A percentile compares a stretch with the other conserved stretches of the same genome.
Conservation (phyloP, 441 rosid species). For the Sinapis alba region DNA sequence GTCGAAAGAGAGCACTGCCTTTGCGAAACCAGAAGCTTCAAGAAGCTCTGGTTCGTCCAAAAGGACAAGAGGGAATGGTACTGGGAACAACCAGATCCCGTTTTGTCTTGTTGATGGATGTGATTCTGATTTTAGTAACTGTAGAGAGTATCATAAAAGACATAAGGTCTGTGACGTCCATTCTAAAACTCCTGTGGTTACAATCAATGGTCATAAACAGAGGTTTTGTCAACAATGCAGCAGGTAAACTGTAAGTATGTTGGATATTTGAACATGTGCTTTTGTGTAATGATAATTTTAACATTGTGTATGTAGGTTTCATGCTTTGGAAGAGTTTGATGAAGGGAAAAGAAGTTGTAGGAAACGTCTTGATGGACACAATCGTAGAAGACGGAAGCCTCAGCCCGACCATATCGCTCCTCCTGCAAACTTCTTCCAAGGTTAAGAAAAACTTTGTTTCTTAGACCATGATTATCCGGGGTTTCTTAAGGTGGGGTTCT, state of each 20-base stretch:
- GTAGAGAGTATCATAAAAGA: constrained; percentile 82
- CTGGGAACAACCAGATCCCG: constrained; percentile 47
- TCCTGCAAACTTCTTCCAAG: constrained; percentile 43
- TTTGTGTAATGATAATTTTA: background rate
- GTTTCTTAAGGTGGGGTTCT: too few relatives aligned
- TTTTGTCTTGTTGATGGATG: constrained; percentile 84
- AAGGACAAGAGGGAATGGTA: constrained; percentile 53
- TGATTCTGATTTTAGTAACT: constrained; percentile 65
- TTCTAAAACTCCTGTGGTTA: constrained; percentile 78
- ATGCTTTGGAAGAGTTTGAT: constrained; percentile 80
- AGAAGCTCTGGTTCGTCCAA: constrained; percentile 51
- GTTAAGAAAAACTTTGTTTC: constrained; percentile 4
- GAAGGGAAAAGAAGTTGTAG: constrained; percentile 96
- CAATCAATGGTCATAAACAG: constrained; percentile 65
- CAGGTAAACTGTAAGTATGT: constrained; percentile 48
- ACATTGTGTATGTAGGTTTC: constrained; percentile 51
- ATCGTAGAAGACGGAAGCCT: constrained; percentile 81
- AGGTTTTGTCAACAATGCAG: constrained; percentile 97
- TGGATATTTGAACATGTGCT: background rate
- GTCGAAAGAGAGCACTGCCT: constrained; percentile 47
- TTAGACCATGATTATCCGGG: too few relatives aligned
- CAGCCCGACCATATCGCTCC: constrained; percentile 56
- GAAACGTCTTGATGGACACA: constrained; percentile 89
- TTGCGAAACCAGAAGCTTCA: constrained; percentile 34
- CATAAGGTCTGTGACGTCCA: constrained; percentile 91